A percentile compares a stretch with the other conserved stretches of the same genome.
These are phyloP conservation scores for Viridothelium virens DNA, from an alignment of 495 filamentous ascomycete species.

Conservation along the genomic window DNA sequence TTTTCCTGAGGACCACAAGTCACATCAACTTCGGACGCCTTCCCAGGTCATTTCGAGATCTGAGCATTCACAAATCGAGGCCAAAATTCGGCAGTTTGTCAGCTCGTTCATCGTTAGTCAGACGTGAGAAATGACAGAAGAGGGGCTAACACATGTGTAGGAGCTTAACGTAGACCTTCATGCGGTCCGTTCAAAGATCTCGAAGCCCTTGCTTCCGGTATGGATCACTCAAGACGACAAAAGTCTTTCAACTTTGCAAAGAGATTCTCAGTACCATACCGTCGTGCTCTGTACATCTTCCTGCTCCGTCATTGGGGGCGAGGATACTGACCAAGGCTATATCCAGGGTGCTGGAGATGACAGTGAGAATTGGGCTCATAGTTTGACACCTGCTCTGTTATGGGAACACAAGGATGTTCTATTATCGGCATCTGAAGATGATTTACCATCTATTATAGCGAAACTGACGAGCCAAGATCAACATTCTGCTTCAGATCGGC, in stretches of 20 bases:
- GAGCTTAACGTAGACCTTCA: constrained; percentile 44
- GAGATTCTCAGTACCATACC: constrained; percentile 46
- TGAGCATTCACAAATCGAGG: constrained; percentile 73
- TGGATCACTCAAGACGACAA: constrained; percentile 51
- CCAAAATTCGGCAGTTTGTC: constrained; percentile 58
- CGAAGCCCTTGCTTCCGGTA: constrained; percentile 53
- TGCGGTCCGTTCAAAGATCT: constrained; percentile 32
- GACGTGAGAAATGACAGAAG: constrained; percentile 17
- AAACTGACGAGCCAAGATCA: constrained; percentile 38
- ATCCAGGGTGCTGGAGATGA: constrained; percentile 94
- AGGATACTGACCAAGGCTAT: constrained; percentile 66
- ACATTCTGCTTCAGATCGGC: constrained; percentile 12
- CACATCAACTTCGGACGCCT: constrained; percentile 55
- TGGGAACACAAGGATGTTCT: constrained; percentile 59
- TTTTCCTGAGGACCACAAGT: constrained; percentile 50
- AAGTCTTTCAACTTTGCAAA: constrained; percentile 19
- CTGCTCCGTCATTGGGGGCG: constrained; percentile 53
- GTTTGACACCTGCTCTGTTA: constrained; percentile 65
- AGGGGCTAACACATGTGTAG: constrained; percentile 24
- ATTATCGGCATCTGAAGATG: constrained; percentile 51
- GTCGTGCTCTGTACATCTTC: constrained; percentile 80
- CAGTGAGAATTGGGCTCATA: constrained; percentile 73
- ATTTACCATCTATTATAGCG: constrained; percentile 57
- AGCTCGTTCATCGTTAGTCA: constrained; percentile 6
- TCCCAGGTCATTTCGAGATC: constrained; percentile 58